These are phyloP conservation scores for Elsinoe ampelina DNA, from an alignment of 2,329 filamentous ascomycete species.

Conservation along the genomic window DNA sequence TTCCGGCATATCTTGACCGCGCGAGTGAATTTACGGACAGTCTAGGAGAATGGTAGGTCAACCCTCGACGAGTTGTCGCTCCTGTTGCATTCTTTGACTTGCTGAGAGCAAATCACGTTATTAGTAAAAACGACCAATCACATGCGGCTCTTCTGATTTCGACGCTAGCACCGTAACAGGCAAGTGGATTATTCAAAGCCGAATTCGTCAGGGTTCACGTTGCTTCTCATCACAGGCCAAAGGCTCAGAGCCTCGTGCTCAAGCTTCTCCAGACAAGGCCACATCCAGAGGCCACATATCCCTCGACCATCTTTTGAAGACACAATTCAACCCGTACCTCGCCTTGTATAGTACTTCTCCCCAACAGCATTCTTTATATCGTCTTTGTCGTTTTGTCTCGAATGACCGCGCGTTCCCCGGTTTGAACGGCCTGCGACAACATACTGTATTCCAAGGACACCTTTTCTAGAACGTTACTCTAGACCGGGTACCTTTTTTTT, in stretches of 20 bases:
- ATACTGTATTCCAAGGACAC: constrained; percentile 5
- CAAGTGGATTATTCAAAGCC: background rate
- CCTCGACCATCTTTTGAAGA: background rate
- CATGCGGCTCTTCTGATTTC: background rate
- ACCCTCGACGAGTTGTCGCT: background rate
- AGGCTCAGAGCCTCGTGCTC: no score
- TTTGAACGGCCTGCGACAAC: constrained; percentile 6
- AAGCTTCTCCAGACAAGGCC: background rate
- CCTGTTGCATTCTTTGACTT: background rate
- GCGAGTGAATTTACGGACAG: background rate
- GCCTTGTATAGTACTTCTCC: background rate
- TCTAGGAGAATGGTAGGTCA: background rate
- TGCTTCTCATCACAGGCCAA: background rate
- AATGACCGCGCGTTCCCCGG: constrained; percentile 7
- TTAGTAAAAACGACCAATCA: background rate
- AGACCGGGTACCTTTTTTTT: background rate
- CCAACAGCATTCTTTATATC: background rate
- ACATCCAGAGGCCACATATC: background rate
- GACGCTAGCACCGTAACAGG: constrained; percentile 4
- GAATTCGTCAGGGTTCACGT: background rate
- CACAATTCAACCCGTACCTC: background rate
- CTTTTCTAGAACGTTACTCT: background rate
- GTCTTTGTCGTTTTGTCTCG: background rate
- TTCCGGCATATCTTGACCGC: no score
- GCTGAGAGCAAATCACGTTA: background rate